Conservation (phyloP, 2,329 filamentous ascomycete genomes). For the Cladosporium oxysporum region DNA sequence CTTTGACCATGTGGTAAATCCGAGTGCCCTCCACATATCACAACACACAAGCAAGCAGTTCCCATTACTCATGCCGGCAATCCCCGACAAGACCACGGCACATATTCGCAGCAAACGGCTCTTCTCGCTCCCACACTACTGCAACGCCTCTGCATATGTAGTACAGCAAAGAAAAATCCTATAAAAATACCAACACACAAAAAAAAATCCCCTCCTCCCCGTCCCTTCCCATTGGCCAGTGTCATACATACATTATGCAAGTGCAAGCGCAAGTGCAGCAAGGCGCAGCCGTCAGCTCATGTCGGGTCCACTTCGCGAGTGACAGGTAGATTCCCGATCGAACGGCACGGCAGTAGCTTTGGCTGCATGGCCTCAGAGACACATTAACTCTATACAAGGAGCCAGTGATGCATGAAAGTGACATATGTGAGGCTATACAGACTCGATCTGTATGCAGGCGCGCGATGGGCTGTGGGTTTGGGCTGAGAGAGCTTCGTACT, state of each 20-base stretch:
- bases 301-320: background rate
- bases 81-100: background rate
- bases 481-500: background rate
- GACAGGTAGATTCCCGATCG: background rate
- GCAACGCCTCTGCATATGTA: slow-evolving; percentile 5
- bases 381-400: background rate
- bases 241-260: background rate
- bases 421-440: background rate
- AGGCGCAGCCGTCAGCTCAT: background rate
- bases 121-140: background rate
- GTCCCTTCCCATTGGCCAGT: background rate
- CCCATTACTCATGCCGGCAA: background rate
- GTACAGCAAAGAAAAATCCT: background rate
- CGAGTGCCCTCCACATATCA: too few species aligned
- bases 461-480: background rate
- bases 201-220: background rate
- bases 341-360: background rate
- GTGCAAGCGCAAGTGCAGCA: background rate
- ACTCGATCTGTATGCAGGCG: background rate
- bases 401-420: background rate
- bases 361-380: background rate
- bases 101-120: background rate
- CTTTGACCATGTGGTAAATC: background rate
- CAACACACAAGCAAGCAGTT: background rate
- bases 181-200: too few species aligned